Percentiles rank a stretch among this genome's conserved stretches.
These are phyloP conservation scores for Sonneratia alba DNA, from an alignment of 345 rosid species.

Conservation along the genomic window DNA sequence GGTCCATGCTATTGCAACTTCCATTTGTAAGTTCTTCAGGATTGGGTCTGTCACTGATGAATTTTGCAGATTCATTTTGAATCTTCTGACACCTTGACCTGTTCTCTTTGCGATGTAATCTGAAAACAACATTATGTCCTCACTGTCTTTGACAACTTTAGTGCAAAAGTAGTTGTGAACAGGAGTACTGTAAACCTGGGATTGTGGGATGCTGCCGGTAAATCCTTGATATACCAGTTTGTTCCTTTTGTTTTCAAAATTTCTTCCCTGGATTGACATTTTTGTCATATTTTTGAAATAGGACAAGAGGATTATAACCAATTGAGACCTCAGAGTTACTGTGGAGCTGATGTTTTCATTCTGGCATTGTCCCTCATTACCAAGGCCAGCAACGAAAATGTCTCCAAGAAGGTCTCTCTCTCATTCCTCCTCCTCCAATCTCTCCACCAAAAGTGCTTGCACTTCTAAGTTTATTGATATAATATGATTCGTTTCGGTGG, in stretches of 20 bases:
- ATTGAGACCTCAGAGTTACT: conserved; percentile 84
- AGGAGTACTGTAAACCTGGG: conserved; percentile 85
- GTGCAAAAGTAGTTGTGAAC: conserved; percentile 90
- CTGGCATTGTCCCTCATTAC: conserved; percentile 93
- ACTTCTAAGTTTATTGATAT: not conserved
- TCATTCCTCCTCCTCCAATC: not conserved
- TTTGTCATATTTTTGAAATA: conserved; percentile 17
- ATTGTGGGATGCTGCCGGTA: conserved; percentile 98
- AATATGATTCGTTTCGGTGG: conserved; percentile 50
- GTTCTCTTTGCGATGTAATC: not conserved
- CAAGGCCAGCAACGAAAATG: conserved; percentile 98
- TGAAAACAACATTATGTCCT: conserved; percentile 79
- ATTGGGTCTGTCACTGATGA: not conserved
- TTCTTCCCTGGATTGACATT: conserved; percentile 1
- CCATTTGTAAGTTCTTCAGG: not conserved
- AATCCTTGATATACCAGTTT: not conserved
- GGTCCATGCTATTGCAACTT: not conserved
- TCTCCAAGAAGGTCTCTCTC: conserved; percentile 69
- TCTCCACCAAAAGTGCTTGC: not conserved
- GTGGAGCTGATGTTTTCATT: conserved; percentile 94
- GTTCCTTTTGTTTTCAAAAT: not conserved
- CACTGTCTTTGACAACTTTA: conserved; percentile 91
- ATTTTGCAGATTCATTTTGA: not conserved
- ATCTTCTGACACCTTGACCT: not conserved
- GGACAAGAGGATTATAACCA: conserved; percentile 95